Conservation (phyloP, 2,329 filamentous ascomycete genomes). For the Dendrostoma leiphaemia region DNA sequence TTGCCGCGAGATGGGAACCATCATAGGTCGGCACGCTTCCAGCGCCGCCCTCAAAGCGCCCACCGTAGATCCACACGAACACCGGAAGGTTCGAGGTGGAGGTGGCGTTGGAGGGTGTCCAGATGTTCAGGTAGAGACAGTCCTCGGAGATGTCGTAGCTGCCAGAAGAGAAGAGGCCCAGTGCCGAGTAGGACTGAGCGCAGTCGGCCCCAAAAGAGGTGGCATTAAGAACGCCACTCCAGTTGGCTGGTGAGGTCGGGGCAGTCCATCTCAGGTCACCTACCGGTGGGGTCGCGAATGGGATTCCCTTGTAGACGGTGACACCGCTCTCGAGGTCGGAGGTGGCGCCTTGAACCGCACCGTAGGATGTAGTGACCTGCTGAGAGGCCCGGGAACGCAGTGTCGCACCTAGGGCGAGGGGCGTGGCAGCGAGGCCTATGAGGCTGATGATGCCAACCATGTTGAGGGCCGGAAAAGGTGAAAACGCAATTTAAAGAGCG, state of each 20-base stretch:
- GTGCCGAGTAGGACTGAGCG: background rate
- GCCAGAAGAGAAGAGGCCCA: conserved; percentile 5
- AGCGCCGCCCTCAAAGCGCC: conserved; percentile 45
- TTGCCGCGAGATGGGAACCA: conserved; percentile 55
- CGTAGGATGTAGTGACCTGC: background rate
- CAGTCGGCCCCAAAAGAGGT: background rate
- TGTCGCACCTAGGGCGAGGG: background rate
- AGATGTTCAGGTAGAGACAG: conserved; percentile 67
- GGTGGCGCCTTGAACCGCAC: conserved; percentile 19
- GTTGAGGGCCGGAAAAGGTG: background rate
- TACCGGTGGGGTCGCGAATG: conserved; percentile 22
- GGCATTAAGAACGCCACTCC: conserved; percentile 14
- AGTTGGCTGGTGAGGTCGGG: conserved; percentile 14
- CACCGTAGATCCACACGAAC: conserved; percentile 41
- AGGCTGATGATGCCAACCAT: background rate
- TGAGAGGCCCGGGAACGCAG: background rate
- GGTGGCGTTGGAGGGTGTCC: conserved; percentile 51
- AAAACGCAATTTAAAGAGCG: background rate
- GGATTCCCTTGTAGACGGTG: conserved; percentile 26
- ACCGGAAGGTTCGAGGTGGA: conserved; percentile 42
- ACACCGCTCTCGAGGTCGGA: conserved; percentile 23
- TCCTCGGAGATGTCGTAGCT: conserved; percentile 47
- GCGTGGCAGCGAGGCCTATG: background rate
- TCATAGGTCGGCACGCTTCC: conserved; percentile 44
- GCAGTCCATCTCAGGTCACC: conserved; percentile 20